These are phyloP conservation scores for Pterocarpus santalinus DNA, from an alignment of 306 rosid genomes.

Conservation along the genomic window DNA sequence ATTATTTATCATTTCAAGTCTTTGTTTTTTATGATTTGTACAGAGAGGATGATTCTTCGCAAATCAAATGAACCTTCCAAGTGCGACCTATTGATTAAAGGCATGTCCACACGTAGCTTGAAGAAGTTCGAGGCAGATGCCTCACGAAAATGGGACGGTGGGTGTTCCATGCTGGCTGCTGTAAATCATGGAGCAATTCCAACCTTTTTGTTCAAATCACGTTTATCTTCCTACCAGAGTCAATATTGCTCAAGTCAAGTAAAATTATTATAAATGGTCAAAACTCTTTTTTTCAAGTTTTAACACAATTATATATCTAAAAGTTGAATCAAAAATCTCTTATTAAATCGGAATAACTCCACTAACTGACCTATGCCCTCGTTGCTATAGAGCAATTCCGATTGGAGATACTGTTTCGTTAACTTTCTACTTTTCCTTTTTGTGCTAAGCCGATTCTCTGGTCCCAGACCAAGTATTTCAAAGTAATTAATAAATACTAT, in stretches of 20 bases:
- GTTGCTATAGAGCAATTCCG: not conserved
- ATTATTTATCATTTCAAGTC: not conserved
- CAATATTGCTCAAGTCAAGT: too few species aligned
- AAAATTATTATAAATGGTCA: too few species aligned
- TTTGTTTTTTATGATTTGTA: not conserved
- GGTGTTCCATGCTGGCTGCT: not conserved
- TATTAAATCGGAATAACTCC: too few species aligned
- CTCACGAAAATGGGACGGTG: conserved; percentile 42
- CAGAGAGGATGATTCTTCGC: not conserved
- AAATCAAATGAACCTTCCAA: conserved; percentile 38
- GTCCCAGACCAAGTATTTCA: not conserved
- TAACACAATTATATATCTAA: too few species aligned
- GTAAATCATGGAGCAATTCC: not conserved
- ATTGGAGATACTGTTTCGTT: not conserved
- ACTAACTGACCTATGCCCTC: too few species aligned
- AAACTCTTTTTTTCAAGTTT: too few species aligned
- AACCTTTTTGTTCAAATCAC: too few species aligned
- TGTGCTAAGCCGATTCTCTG: not conserved
- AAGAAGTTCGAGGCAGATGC: conserved; percentile 26
- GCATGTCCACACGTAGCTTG: not conserved
- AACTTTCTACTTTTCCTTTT: not conserved
- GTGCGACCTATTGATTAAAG: not conserved
- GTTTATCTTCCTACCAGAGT: too few species aligned
- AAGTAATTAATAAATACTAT: too few species aligned
- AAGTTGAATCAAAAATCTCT: too few species aligned